Evolutionary conservation across 2,329 filamentous ascomycete species (phyloP), one percentile per base, ranked within the genome.

Genomic region (Colletotrichum liriopes): DNA sequence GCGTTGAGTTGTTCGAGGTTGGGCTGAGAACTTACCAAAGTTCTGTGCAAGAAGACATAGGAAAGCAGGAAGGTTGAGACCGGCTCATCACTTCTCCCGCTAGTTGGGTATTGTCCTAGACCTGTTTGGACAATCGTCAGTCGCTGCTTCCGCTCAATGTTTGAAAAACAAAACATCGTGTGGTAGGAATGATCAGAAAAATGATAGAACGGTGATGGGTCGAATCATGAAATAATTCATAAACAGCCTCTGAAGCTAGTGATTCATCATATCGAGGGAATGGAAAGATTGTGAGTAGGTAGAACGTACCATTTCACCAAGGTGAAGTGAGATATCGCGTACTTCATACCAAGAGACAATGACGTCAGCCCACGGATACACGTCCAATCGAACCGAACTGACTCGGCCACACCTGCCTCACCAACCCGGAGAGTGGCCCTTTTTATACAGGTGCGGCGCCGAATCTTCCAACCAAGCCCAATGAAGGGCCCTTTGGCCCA

Each of bases 161-260:
- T n/a, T 35, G 20, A n/a, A 26, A 8, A 16, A 6, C 7, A 20
- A 52, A 11, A 12, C 1, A 14, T 23, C 5, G 35, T 29, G 3
- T 5, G 16, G 1, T 61, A 1, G 32, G 18, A 32, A 29, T 9
- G 16, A 37, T 75, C 72, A 74, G 72, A 75, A 61, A 65, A 75
- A 45, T 55, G 78, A 79, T 77, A 77, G 73, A 76, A 76, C 77
- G 78, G 79, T 81, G 77, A 80, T 76, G 62, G 75, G 80, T 81
- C 75, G 77, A 84, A 84, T 83, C 81, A 84, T 76, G 37, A 71
- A 75, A 80, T 41, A 49, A 43, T 54, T 85, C 84, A 85, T 85
- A 85, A 85, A 85, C 84, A 85, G 84, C 84, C 83, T 85, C 84
- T 84, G 82, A 82, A 77, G 77, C 77, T 70, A 74, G 56, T 58